These are phyloP conservation scores for Solanum raphanifolium DNA, from an alignment of 257 asterid genomes.

Conservation along the genomic window DNA sequence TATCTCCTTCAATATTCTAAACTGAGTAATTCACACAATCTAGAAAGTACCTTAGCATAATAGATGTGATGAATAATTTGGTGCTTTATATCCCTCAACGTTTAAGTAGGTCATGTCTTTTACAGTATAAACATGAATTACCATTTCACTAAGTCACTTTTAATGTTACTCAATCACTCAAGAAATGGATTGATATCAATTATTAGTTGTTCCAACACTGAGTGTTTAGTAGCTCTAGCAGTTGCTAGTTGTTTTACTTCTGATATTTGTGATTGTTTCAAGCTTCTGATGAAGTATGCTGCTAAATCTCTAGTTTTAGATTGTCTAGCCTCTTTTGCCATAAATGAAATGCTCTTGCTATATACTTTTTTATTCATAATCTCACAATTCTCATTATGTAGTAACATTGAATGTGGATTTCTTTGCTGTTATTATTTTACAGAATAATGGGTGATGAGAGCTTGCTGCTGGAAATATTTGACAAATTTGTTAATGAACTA, in stretches of 20 bases:
- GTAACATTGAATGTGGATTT: background rate
- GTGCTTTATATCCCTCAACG: background rate
- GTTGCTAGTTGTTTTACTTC: background rate
- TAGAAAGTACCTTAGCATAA: background rate
- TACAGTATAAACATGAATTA: background rate
- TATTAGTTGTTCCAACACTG: background rate
- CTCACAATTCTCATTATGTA: background rate
- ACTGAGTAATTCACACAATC: background rate
- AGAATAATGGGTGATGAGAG: slow-evolving; percentile 70
- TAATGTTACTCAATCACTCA: background rate
- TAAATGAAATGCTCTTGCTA: background rate
- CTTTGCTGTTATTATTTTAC: slow-evolving; percentile 4
- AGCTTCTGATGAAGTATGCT: background rate
- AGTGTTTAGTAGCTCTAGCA: background rate
- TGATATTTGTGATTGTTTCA: background rate
- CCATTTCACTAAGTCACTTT: background rate
- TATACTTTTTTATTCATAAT: background rate
- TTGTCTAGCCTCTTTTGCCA: background rate
- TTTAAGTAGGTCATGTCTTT: background rate
- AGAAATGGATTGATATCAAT: background rate
- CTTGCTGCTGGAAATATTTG: slow-evolving; percentile 52
- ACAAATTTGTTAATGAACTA: slow-evolving; percentile 42
- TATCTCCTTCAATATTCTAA: background rate
- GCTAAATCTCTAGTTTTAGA: background rate
- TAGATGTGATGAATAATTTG: background rate